Conservation (phyloP, 208 protist genomes). For the Herpetomonas samuelpessoai region DNA sequence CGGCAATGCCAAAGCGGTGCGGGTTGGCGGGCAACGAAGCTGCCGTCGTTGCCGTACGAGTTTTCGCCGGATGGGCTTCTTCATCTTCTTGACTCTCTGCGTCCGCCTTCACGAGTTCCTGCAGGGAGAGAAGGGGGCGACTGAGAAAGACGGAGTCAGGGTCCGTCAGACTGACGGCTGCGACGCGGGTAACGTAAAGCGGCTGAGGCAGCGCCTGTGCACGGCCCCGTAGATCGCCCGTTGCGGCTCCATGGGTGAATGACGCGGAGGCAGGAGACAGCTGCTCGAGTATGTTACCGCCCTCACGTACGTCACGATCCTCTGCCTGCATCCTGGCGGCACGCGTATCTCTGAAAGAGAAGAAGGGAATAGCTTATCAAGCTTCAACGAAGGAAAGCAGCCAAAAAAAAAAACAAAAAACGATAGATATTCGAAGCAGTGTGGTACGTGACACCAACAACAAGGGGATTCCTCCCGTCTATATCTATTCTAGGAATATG, state of each 20-base stretch:
- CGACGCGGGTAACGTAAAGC: neutral
- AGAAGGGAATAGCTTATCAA: slow-evolving; percentile 8
- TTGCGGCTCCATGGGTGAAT: neutral
- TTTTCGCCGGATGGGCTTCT: neutral
- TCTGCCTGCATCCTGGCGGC: neutral
- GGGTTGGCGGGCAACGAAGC: no score
- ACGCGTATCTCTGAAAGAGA: slow-evolving; percentile 9
- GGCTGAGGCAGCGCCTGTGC: no score
- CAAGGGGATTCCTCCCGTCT: neutral
- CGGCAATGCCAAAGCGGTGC: no score
- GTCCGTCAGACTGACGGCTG: slow-evolving; percentile 24
- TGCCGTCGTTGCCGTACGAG: neutral
- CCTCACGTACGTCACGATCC: neutral
- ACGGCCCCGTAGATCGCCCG: no score
- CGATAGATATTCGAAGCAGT: neutral
- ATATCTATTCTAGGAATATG: no score
- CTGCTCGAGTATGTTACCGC: neutral
- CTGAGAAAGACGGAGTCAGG: slow-evolving; percentile 33
- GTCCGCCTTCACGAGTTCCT: neutral
- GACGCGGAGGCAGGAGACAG: neutral
- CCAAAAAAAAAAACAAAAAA: slow-evolving; percentile 7
- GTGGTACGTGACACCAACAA: neutral
- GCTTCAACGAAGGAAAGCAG: slow-evolving; percentile 4
- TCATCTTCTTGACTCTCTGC: neutral
- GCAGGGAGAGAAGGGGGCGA: slow-evolving; percentile 27